These are phyloP conservation scores for Asterochloris sp. DNA, from an alignment of 139 green algal species.

Conservation along the genomic window DNA sequence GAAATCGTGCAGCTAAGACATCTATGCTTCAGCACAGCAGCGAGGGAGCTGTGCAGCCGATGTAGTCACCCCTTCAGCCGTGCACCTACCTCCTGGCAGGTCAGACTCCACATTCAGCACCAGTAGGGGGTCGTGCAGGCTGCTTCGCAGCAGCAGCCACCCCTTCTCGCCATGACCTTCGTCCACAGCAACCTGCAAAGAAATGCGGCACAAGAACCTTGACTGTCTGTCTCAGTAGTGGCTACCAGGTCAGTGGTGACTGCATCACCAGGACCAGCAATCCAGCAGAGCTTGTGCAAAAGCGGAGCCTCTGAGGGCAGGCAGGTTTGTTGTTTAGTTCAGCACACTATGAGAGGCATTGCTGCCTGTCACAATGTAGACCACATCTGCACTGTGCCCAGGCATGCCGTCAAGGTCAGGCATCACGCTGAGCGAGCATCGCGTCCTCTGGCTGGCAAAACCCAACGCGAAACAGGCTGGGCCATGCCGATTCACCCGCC, in stretches of 20 bases:
- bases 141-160: constrained; percentile 86
- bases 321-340: no score
- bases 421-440: no score
- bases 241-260: neutral
- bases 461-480: neutral
- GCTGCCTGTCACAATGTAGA: no score
- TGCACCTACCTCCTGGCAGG: constrained; percentile 38
- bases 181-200: constrained; percentile 33
- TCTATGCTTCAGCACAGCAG: neutral
- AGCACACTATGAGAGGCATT: no score
- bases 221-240: neutral
- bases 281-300: no score
- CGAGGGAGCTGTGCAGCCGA: neutral
- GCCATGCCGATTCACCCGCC: constrained; percentile 47
- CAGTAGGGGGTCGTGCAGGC: constrained; percentile 87
- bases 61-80: neutral
- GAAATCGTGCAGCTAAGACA: neutral
- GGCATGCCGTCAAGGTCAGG: no score
- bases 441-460: no score
- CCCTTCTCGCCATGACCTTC: constrained; percentile 72
- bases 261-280: no score
- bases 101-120: constrained; percentile 67
- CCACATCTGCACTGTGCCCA: no score
- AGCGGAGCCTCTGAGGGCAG: no score
- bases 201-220: neutral